These are phyloP conservation scores for Fonsecaea nubica DNA, from an alignment of 2,329 filamentous ascomycete genomes.

Conservation along the genomic window DNA sequence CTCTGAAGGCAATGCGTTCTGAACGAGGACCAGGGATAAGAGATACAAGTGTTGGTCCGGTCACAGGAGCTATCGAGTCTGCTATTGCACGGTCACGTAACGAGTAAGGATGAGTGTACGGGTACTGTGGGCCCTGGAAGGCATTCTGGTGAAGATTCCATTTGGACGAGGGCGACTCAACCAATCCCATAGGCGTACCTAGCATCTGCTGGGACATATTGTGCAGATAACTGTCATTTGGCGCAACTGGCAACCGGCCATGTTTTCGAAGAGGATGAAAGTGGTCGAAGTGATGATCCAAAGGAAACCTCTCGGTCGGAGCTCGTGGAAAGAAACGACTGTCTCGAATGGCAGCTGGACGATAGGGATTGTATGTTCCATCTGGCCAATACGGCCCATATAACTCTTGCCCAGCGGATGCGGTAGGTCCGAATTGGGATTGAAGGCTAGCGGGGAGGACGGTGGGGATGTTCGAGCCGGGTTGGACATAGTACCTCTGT, in stretches of 20 bases:
- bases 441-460: slow-evolving; percentile 66
- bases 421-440: slow-evolving; percentile 63
- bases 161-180: slow-evolving; percentile 25
- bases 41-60: slow-evolving; percentile 22
- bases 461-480: slow-evolving; percentile 62
- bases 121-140: slow-evolving; percentile 22
- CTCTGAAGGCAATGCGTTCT: slow-evolving; percentile 60
- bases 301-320: slow-evolving; percentile 33
- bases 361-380: slow-evolving; percentile 66
- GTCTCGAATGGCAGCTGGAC: slow-evolving; percentile 64
- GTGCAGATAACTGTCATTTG: slow-evolving; percentile 20
- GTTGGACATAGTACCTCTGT: slow-evolving; percentile 51
- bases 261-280: slow-evolving; percentile 20
- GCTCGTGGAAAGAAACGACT: slow-evolving; percentile 50
- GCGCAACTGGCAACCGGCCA: slow-evolving; percentile 15
- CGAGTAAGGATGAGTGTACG: slow-evolving; percentile 24
- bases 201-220: slow-evolving; percentile 19
- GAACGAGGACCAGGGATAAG: slow-evolving; percentile 34
- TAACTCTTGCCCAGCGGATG: slow-evolving; percentile 62
- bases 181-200: slow-evolving; percentile 14
- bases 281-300: slow-evolving; percentile 33
- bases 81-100: slow-evolving; percentile 19
- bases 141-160: slow-evolving; percentile 25
- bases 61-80: slow-evolving; percentile 17
- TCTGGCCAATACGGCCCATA: slow-evolving; percentile 70